Evolutionary conservation across 305 asterid species (phyloP), one percentile per base, ranked within the genome.

Genomic region (Fraxinus dipetala): DNA sequence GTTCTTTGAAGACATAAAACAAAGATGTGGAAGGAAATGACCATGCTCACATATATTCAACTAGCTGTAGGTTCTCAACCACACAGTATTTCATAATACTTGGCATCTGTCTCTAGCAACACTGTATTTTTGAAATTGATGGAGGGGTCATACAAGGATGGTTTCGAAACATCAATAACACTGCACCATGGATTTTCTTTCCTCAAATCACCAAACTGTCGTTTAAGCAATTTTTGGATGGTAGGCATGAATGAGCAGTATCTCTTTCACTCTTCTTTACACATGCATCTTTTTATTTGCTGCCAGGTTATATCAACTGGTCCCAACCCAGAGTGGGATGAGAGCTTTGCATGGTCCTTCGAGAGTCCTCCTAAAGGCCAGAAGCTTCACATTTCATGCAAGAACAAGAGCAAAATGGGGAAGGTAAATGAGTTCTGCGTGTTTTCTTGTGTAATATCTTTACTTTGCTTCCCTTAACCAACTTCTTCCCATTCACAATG

Each of bases 391-490:
- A 95, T 95, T 81, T 95, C 99, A 36, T 95, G 99, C 98, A 95
- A 95, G 92, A 95, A 95, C 86, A 93, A 95, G 94, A 95, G 98
- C 96, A 95, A 95, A 85, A 91, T 95, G 98, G 99, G 99, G 72
- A 95, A 95, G 98, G 98, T 94, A 85, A 76, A 36, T 56, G 43
- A 76, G 31, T 30, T 18, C 0, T 6, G 13, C 16, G 3, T 69
- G 13, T 3, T 75, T 35, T 81, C 56, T 59, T 36, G 22, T 45
- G 4, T 18, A 67, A 51, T 78, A 78, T 75, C 9, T 5, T 7
- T 77, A 22, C 80, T 8, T 4, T 75, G 32, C 77, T 24, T 80
- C 34, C 16, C 72, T 35, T 75, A 1, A 1, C 81, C 85, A 40
- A 83, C 38, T n/a, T 28, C 34, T 77, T 73, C 63, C 32, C 24